These are phyloP conservation scores for Myxozyma udenii DNA, from an alignment of 805 yeast genomes.

Conservation along the genomic window DNA sequence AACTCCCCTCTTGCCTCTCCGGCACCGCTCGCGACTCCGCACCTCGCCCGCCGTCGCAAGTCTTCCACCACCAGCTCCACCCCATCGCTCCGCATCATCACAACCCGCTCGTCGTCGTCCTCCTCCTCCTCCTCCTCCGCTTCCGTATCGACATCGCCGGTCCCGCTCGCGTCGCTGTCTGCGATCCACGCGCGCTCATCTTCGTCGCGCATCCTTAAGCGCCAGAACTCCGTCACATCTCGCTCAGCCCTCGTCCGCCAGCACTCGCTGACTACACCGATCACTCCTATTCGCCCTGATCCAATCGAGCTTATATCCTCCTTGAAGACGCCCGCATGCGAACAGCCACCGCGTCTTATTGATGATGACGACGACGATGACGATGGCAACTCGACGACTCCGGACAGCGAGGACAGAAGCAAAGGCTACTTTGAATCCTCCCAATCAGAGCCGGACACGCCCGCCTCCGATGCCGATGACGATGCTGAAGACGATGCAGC, in stretches of 20 bases:
- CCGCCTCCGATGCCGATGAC: not conserved
- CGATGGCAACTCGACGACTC: too few species aligned
- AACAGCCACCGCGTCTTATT: too few species aligned
- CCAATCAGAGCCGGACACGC: conserved; percentile 12
- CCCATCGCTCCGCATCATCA: conserved; percentile 6
- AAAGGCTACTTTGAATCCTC: not conserved
- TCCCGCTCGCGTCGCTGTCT: not conserved
- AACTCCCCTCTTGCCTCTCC: conserved; percentile 3
- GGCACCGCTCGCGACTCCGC: not conserved
- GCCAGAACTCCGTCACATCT: too few species aligned
- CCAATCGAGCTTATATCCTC: not conserved
- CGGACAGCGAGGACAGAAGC: not conserved
- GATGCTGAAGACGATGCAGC: not conserved
- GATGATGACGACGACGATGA: too few species aligned
- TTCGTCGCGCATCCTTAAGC: too few species aligned
- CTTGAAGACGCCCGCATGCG: not conserved
- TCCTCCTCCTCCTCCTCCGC: not conserved
- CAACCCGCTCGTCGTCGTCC: conserved; percentile 5
- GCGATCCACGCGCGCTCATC: not conserved
- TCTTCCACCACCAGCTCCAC: too few species aligned
- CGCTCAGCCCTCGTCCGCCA: too few species aligned
- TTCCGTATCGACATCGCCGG: not conserved
- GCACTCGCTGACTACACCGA: too few species aligned
- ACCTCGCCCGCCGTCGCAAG: too few species aligned
- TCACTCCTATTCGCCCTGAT: conserved; percentile 6